Evolutionary conservation across 768 basidiomycete species (phyloP), one percentile per base, ranked within the genome.

Genomic region (Podaxis sp.): DNA sequence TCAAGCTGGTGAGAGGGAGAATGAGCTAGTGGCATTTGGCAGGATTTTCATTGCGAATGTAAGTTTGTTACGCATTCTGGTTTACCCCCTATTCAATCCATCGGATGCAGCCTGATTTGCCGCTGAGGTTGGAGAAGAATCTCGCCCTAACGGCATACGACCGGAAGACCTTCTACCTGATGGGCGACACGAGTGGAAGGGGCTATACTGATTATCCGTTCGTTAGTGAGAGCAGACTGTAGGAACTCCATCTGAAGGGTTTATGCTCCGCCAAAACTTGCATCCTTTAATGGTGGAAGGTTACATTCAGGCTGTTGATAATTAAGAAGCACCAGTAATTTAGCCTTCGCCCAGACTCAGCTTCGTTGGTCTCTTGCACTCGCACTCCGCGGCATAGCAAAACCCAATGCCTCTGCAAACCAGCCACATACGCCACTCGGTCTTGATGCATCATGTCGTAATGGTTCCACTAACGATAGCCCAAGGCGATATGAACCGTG

Each of bases 1-100:
- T 23, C 64, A 63, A 0, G 80, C 77, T 1, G 76, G 80, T 9
- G 55, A 61, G 42, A 58, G 48, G 40, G 57, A 63, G 23, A 72
- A 71, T 2, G 67, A 68, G 13, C 53, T 74, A 1, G 64, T 75
- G 23, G 67, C 71, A 1, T 72, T 73, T 57, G 75, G 74, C 2
- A 62, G 71, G 44, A 50, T 50, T 5, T 76, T 67, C 64, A 63
- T 73, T n/a, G 65, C 74, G 2, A 76, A 75, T 55, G 74, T 75
- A 21, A 11, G 23, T 48, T 48, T 7, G 18, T 25, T 48, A 11
- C 23, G 3, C 9, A 13, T 25, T 2, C 14, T 16, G 16, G 2
- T 18, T 48, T 21, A 48, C 21, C 13, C 13, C 4, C 0, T 48
- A 10, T 9, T 48, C 23, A 9, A 27, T 25, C 11, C 21, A 27